Conservation (phyloP, 2,329 filamentous ascomycete species). For the Penicillium sp. region DNA sequence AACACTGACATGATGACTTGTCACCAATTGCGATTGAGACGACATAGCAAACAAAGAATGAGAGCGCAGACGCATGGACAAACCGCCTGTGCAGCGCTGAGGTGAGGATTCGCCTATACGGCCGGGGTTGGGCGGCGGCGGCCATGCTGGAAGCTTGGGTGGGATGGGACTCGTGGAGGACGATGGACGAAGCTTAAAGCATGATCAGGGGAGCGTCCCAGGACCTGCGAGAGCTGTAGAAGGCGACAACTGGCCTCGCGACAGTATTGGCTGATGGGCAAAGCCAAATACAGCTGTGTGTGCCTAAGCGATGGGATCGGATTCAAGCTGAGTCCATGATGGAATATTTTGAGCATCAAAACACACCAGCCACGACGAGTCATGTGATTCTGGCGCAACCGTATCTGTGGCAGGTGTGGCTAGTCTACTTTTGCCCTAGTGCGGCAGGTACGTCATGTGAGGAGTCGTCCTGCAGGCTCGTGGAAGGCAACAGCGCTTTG, state of each 20-base stretch:
- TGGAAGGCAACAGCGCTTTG: constrained; percentile 27
- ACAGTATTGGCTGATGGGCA: constrained; percentile 6
- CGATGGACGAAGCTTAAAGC: constrained; percentile 23
- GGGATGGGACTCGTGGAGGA: constrained; percentile 28
- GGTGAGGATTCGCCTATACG: constrained; percentile 87
- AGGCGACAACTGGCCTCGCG: background rate
- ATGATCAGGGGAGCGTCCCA: constrained; percentile 23
- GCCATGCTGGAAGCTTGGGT: constrained; percentile 38
- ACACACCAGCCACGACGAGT: constrained; percentile 31
- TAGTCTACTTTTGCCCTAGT: constrained; percentile 19
- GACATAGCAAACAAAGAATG: constrained; percentile 71
- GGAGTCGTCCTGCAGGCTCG: constrained; percentile 27
- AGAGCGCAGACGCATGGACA: constrained; percentile 70
- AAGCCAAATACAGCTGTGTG: constrained; percentile 9
- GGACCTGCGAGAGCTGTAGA: constrained; percentile 13
- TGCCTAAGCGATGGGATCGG: constrained; percentile 15
- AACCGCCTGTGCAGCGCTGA: constrained; percentile 86
- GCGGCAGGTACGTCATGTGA: constrained; percentile 31
- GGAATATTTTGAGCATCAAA: constrained; percentile 39
- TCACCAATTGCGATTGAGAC: constrained; percentile 70
- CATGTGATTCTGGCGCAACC: constrained; percentile 26
- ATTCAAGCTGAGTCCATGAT: constrained; percentile 10
- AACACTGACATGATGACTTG: constrained; percentile 66
- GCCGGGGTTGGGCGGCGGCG: constrained; percentile 40
- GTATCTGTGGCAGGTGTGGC: constrained; percentile 1